A percentile compares a stretch with the other conserved stretches of the same genome.
phyloP scores from a whole-genome alignment of 2,329 filamentous ascomycete species.

The Didymella arachidicola region DNA sequence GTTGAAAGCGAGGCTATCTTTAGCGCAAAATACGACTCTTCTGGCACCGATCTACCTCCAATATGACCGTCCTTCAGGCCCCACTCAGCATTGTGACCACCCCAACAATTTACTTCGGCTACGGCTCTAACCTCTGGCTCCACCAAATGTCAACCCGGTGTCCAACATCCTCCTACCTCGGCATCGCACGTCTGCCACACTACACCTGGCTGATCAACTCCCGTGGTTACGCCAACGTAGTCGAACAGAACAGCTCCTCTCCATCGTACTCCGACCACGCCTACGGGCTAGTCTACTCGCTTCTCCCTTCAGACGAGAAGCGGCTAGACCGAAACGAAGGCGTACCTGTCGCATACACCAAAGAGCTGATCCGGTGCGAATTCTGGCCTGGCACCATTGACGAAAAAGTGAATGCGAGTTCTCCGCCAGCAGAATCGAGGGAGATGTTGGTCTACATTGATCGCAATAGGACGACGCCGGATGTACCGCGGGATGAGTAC shows the following conservation, averaged over 20 bases:
- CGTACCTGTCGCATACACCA: conserved; percentile 68
- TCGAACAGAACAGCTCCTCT: conserved; percentile 40
- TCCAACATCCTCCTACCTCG: conserved; percentile 62
- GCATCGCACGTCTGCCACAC: conserved; percentile 63
- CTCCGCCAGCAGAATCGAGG: conserved; percentile 28
- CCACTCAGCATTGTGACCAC: conserved; percentile 3
- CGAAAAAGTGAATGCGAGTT: conserved; percentile 11
- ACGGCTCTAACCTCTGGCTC: conserved; percentile 73
- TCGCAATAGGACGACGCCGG: conserved; percentile 49
- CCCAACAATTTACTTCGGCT: conserved; percentile 69
- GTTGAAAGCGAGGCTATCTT: too few species aligned
- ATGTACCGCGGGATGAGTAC: conserved; percentile 64
- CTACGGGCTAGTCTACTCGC: conserved; percentile 48
- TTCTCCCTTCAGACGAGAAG: conserved; percentile 38
- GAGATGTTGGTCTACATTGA: conserved; percentile 69
- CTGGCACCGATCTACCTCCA: not conserved
- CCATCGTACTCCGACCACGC: conserved; percentile 26
- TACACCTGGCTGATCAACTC: conserved; percentile 73
- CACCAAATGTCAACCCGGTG: conserved; percentile 71
- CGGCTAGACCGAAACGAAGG: conserved; percentile 62
- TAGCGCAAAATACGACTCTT: too few species aligned
- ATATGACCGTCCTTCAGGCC: conserved; percentile 18
- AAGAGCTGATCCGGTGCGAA: conserved; percentile 56
- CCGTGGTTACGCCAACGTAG: conserved; percentile 74
- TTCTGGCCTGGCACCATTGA: conserved; percentile 51